Evolutionary conservation across 257 asterid species (phyloP).

Genomic region (Lithospermum erythrorhizon): DNA sequence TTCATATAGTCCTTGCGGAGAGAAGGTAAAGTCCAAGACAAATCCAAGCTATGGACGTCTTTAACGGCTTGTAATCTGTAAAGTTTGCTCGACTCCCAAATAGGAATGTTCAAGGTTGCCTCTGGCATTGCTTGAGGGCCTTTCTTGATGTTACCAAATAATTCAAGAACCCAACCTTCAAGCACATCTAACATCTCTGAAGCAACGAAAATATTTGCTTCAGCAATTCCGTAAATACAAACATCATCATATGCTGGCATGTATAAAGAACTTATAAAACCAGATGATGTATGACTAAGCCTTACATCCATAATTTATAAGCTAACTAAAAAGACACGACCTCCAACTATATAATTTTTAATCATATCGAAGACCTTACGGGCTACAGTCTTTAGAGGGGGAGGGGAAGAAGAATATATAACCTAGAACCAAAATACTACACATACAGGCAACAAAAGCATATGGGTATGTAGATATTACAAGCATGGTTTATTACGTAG

Average conservation of each 20-base stretch:
- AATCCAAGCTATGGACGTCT: conserved; percentile 86
- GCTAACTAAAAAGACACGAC: neutral
- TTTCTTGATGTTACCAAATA: conserved; percentile 67
- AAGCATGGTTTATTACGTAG: no score
- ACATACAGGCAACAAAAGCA: neutral
- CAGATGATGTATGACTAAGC: neutral
- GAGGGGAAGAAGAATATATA: no score
- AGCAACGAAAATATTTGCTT: conserved; percentile 12
- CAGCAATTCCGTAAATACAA: neutral
- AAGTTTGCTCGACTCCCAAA: conserved; percentile 79
- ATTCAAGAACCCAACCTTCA: conserved; percentile 79
- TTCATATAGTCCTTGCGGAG: conserved; percentile 67
- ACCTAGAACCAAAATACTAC: neutral
- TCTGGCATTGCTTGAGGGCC: conserved; percentile 44
- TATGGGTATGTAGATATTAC: no score
- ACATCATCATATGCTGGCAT: neutral
- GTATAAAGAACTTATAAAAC: neutral
- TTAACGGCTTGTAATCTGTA: conserved; percentile 85
- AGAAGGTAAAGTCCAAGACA: conserved; percentile 89
- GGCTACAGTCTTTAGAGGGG: neutral
- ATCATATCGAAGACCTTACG: neutral
- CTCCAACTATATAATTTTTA: neutral
- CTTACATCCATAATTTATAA: neutral
- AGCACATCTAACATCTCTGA: conserved; percentile 81
- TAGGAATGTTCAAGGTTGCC: conserved; percentile 37